Base-by-base conservation (phyloP, 352 stramenopile genomes). In the Phytophthora citrophthora region DNA sequence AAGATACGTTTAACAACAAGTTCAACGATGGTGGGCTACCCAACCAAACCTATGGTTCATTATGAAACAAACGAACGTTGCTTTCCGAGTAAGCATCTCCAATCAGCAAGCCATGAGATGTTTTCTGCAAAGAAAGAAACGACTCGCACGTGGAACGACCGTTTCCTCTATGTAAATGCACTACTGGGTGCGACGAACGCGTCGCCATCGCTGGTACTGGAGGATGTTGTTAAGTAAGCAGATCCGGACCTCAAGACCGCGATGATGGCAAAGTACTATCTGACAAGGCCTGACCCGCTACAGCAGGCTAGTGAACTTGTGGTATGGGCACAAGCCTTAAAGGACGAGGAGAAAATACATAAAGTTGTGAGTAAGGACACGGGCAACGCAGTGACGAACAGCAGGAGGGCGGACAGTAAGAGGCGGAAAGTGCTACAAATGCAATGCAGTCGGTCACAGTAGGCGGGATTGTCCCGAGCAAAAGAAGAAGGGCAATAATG, bases 171-270 rank as follows among this genome's bases (percentile, higher is more conserved):
- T 11, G 8, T 59, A 12, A 59, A 59, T n/a, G 51, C 51, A 15
- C 15, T 59, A 0, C 50, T 59, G 39, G 27, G 15, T 1, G 51
- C 39, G 3, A 34, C 39, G 2, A 50, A 43, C n/a, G 15, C 43
- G 2, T 59, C 40, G 16, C 29, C 41, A 3, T 39, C 20, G 7
- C 5, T 55, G 20, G 36, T 60, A 3, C 36, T 66, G 23, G 50
- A 66, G 10, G 59, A 66, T n/a, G 39, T 66, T 8, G 58, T 66
- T 0, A 47, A 59, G 52, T 59, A 53, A 5, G 58, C 58, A 4
- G 47, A 44, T 16, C 41, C 41, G 44, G 46, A 57, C 2, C n/a
- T 60, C 8, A 47, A 43, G 10, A 43, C 41, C 7, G 47, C 39
- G 1, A 31, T 66, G 45, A 66, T 66, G 47, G 48, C 38, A 0